A percentile compares a stretch with the other conserved stretches of the same genome.
Conservation (phyloP, 2,329 filamentous ascomycete genomes). For the Curvularia sp. region DNA sequence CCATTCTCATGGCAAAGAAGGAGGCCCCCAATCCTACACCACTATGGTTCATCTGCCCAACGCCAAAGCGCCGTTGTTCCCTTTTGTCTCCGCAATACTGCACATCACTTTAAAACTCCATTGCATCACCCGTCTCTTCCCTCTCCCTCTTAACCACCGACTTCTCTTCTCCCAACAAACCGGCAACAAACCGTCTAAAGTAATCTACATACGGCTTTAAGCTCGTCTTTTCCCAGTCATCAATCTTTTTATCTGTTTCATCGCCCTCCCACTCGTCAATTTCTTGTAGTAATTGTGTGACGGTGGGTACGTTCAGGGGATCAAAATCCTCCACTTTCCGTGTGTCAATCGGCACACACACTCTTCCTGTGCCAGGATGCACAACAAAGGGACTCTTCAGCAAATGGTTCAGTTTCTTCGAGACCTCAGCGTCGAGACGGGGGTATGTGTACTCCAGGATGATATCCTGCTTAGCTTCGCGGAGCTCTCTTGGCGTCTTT, state of each 20-base stretch:
- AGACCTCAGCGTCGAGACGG: conserved; percentile 93
- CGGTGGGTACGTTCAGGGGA: conserved; percentile 86
- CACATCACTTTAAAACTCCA: conserved; percentile 65
- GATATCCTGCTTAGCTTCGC: conserved; percentile 93
- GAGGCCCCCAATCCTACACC: background rate
- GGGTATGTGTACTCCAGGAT: conserved; percentile 98
- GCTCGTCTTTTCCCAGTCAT: conserved; percentile 97
- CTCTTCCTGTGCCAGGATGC: conserved; percentile 89
- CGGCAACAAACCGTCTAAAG: conserved; percentile 81
- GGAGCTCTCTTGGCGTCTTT: conserved; percentile 75
- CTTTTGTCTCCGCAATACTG: background rate
- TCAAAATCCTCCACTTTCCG: conserved; percentile 79
- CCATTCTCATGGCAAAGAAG: background rate
- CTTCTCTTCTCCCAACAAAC: conserved; percentile 76
- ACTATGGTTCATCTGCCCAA: background rate
- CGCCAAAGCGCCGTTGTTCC: background rate
- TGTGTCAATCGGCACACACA: conserved; percentile 93
- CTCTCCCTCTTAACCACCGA: conserved; percentile 59
- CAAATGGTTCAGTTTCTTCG: conserved; percentile 97
- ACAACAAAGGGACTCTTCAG: conserved; percentile 97
- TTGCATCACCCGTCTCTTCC: conserved; percentile 62
- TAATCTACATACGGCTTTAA: conserved; percentile 91
- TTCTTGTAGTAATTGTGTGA: conserved; percentile 79
- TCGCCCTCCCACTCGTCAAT: conserved; percentile 79
- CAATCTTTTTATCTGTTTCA: conserved; percentile 59